Percentiles rank a stretch among this genome's conserved stretches.
Conservation (phyloP, 2,329 filamentous ascomycete genomes). For the Ophiosphaerella herpotricha region DNA sequence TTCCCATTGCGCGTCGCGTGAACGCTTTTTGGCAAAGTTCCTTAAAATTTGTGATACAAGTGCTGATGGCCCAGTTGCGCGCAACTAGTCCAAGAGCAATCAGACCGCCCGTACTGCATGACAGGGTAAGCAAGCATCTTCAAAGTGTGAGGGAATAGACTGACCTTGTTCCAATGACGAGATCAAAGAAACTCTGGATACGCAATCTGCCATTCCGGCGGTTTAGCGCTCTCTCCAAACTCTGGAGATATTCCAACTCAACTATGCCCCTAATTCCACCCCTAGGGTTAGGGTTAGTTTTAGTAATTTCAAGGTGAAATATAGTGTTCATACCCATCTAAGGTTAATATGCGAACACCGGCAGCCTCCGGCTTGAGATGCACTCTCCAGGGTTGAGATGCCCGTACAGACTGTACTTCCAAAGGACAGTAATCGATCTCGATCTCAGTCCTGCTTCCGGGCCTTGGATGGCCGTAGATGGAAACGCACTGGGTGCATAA, state of each 20-base stretch:
- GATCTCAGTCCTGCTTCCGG: neutral
- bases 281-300: neutral
- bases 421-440: constrained; percentile 24
- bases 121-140: neutral
- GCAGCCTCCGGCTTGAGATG: constrained; percentile 35
- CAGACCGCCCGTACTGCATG: constrained; percentile 48
- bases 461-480: constrained; percentile 27
- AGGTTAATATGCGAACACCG: constrained; percentile 11
- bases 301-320: too few relatives aligned
- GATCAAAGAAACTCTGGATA: constrained; percentile 54
- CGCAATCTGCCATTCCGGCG: constrained; percentile 34
- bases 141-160: neutral
- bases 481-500: constrained; percentile 51
- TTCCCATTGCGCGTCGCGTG: constrained; percentile 42
- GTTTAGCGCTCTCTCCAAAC: constrained; percentile 49
- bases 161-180: constrained; percentile 45
- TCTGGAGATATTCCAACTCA: constrained; percentile 50
- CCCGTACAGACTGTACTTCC: constrained; percentile 4
- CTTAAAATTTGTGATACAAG: constrained; percentile 44
- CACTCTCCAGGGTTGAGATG: constrained; percentile 19
- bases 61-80: constrained; percentile 45
- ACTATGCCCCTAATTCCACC: constrained; percentile 27
- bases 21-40: constrained; percentile 49
- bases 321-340: constrained; percentile 8
- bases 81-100: constrained; percentile 50